Conservation (phyloP, 2,329 filamentous ascomycete species). For the Ilyonectria mors-panacis region DNA sequence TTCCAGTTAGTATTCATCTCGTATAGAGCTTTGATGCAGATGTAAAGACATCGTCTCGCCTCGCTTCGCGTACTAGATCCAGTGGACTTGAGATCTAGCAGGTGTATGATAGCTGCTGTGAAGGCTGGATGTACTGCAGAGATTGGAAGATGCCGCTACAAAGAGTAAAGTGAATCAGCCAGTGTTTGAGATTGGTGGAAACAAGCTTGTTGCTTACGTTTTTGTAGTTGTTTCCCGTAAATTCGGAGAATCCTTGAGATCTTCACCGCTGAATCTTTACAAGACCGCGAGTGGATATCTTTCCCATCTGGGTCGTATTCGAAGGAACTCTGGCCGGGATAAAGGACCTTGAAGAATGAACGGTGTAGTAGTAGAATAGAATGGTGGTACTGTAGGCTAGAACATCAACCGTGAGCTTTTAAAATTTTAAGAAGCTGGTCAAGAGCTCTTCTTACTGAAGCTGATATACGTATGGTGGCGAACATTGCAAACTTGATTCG, state of each 20-base stretch:
- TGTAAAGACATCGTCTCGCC: conserved; percentile 30
- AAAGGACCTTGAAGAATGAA: conserved; percentile 16
- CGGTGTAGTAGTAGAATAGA: conserved; percentile 16
- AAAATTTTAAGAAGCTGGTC: not conserved
- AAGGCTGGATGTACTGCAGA: conserved; percentile 37
- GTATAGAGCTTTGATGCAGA: conserved; percentile 33
- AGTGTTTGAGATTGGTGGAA: accelerated
- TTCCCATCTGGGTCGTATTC: conserved; percentile 35
- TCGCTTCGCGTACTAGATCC: conserved; percentile 6
- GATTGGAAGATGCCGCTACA: conserved; percentile 31
- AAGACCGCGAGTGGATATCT: conserved; percentile 35
- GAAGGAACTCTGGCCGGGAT: conserved; percentile 9
- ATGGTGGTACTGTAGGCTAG: conserved; percentile 22
- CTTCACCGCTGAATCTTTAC: conserved; percentile 28
- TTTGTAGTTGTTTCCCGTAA: conserved; percentile 34
- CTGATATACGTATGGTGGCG: conserved; percentile 25
- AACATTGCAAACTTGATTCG: conserved; percentile 19
- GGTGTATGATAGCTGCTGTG: conserved; percentile 38
- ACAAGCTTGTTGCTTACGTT: not conserved
- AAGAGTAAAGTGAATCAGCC: not conserved
- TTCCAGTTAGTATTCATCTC: conserved; percentile 41
- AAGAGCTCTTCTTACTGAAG: conserved; percentile 9
- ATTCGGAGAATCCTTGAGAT: conserved; percentile 35
- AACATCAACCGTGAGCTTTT: not conserved
- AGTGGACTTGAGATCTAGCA: conserved; percentile 29